A percentile compares a stretch with the other conserved stretches of the same genome.
Conservation (phyloP, 768 basidiomycete species). For the Rhizopogon rudus region DNA sequence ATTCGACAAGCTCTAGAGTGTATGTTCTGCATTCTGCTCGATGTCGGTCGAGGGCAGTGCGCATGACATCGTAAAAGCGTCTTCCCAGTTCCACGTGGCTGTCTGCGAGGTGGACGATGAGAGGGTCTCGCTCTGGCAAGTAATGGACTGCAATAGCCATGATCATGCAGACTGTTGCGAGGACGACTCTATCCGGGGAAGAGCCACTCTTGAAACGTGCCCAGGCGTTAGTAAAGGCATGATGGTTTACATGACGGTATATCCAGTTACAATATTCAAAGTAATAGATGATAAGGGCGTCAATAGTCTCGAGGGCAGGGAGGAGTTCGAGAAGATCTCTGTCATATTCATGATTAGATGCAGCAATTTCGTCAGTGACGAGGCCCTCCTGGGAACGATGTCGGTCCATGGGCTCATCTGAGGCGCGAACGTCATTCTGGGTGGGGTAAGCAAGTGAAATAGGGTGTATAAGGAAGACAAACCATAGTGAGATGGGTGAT, state of each 20-base stretch:
- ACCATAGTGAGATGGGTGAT: slow-evolving; percentile 67
- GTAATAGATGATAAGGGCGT: slow-evolving; percentile 69
- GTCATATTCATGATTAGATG: slow-evolving; percentile 55
- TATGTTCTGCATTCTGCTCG: slow-evolving; percentile 55
- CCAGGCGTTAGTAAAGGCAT: slow-evolving; percentile 62
- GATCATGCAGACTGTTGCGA: slow-evolving; percentile 70
- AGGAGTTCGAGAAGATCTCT: slow-evolving; percentile 65
- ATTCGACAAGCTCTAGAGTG: slow-evolving; percentile 71
- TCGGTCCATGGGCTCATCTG: slow-evolving; percentile 43
- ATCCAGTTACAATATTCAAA: slow-evolving; percentile 89
- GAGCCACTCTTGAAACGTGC: slow-evolving; percentile 65
- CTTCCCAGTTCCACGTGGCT: slow-evolving; percentile 55
- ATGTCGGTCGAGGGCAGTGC: slow-evolving; percentile 57
- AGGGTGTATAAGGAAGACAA: slow-evolving; percentile 8
- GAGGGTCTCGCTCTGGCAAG: slow-evolving; percentile 57
- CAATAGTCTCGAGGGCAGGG: slow-evolving; percentile 63
- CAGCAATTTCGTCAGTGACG: slow-evolving; percentile 33
- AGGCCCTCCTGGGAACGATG: slow-evolving; percentile 46
- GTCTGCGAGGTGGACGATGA: slow-evolving; percentile 49
- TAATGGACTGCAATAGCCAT: slow-evolving; percentile 74
- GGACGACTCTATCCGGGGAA: slow-evolving; percentile 59
- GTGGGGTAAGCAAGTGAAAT: slow-evolving; percentile 11
- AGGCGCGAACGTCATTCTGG: slow-evolving; percentile 40
- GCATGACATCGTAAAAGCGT: slow-evolving; percentile 68
- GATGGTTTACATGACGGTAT: slow-evolving; percentile 70